These are phyloP conservation scores for Geosmithia flava DNA, from an alignment of 2,329 filamentous ascomycete species.

Conservation along the genomic window DNA sequence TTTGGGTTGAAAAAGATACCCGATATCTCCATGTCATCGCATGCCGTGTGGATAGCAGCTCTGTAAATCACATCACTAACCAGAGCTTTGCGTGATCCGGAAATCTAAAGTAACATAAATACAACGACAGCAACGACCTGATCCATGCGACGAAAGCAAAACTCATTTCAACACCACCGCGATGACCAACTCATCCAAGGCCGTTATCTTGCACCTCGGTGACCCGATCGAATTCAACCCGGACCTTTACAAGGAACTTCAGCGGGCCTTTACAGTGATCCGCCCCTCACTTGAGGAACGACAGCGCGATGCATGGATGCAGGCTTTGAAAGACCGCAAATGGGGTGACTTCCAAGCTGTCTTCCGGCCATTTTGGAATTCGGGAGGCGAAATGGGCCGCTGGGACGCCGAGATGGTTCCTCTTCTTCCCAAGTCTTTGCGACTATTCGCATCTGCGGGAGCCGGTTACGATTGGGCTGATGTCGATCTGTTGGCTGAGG, in stretches of 20 bases:
- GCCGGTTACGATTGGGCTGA: slow-evolving; percentile 58
- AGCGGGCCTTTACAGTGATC: slow-evolving; percentile 32
- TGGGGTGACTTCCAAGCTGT: slow-evolving; percentile 44
- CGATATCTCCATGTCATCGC: too few relatives aligned
- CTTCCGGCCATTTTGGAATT: slow-evolving; percentile 50
- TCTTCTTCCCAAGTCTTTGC: slow-evolving; percentile 40
- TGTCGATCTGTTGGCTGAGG: slow-evolving; percentile 44
- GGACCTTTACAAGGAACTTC: slow-evolving; percentile 29
- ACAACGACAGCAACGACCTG: too few relatives aligned
- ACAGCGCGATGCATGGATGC: slow-evolving; percentile 33
- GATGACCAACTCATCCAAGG: slow-evolving; percentile 12
- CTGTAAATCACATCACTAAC: too few relatives aligned
- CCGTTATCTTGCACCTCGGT: slow-evolving; percentile 63
- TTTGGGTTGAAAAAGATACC: too few relatives aligned
- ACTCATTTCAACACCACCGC: background rate
- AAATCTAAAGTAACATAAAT: too few relatives aligned
- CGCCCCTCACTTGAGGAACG: slow-evolving; percentile 38
- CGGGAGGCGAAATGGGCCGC: slow-evolving; percentile 52
- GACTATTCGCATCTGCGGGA: slow-evolving; percentile 52
- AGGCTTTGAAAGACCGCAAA: slow-evolving; percentile 32
- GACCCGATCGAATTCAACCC: slow-evolving; percentile 44
- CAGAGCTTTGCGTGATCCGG: too few relatives aligned
- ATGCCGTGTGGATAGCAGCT: too few relatives aligned
- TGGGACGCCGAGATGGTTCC: slow-evolving; percentile 49
- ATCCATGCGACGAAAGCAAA: background rate